Conservation (phyloP, 2,329 filamentous ascomycete species). For the Aulographum hederae region DNA sequence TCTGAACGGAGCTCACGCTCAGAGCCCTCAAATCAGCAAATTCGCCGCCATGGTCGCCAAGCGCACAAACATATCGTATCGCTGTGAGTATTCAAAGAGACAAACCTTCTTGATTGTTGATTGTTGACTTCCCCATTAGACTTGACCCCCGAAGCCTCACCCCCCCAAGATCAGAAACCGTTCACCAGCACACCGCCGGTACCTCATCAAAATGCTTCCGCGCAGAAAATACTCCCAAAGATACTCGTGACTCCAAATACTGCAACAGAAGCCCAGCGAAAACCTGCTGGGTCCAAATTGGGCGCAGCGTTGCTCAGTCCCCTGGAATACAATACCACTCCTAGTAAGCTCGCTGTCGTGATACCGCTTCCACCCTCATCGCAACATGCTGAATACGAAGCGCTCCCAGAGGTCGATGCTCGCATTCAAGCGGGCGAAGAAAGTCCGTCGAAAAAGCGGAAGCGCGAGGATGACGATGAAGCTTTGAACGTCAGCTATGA, state of each 20-base stretch:
- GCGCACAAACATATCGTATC: not conserved
- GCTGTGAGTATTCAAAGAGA: not conserved
- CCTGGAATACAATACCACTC: too few species aligned
- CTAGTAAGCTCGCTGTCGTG: too few species aligned
- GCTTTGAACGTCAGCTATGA: slow-evolving; percentile 45
- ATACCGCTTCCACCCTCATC: slow-evolving; percentile 10
- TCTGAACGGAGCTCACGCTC: too few species aligned
- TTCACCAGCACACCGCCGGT: not conserved
- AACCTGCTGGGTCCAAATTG: too few species aligned
- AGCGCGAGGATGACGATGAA: slow-evolving; percentile 35
- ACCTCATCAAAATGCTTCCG: not conserved
- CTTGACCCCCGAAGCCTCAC: too few species aligned
- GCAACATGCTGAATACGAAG: slow-evolving; percentile 15
- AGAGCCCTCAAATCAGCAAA: too few species aligned
- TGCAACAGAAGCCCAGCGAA: too few species aligned
- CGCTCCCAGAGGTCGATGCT: slow-evolving; percentile 7
- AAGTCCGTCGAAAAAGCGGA: slow-evolving; percentile 29
- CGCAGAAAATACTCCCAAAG: not conserved
- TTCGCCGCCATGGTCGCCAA: not conserved
- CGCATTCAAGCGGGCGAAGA: slow-evolving; percentile 5
- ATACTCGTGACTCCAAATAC: not conserved
- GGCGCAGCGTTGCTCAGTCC: too few species aligned
- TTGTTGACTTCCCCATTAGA: not conserved
- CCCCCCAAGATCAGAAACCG: too few species aligned
- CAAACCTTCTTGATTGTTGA: not conserved